Evolutionary conservation across 257 asterid genomes (phyloP).

Genomic region (Solanum virginianum): DNA sequence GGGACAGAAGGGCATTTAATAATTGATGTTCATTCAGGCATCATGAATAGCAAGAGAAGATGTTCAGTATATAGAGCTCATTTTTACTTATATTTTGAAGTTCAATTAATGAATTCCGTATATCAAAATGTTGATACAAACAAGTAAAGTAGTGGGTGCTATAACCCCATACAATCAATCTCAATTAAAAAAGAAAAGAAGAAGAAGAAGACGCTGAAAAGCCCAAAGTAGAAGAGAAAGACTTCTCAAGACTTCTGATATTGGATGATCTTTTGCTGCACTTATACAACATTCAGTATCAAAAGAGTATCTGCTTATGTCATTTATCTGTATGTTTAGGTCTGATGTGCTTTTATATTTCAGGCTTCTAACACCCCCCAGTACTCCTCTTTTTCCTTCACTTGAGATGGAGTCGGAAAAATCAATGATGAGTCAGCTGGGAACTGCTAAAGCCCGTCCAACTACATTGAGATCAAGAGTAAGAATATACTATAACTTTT

Average conservation of each 20-base stretch:
- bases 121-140: not conserved
- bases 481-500: conserved; percentile 19
- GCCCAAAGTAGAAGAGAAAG: not conserved
- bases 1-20: not conserved
- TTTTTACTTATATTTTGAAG: not conserved
- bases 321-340: not conserved
- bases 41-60: not conserved
- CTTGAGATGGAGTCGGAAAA: conserved; percentile 86
- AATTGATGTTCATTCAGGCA: not conserved
- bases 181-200: too few species aligned
- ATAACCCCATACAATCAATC: not conserved
- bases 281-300: not conserved
- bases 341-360: not conserved
- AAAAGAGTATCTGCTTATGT: not conserved
- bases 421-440: conserved; percentile 65
- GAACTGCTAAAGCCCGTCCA: conserved; percentile 78
- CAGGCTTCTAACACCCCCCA: conserved; percentile 99
- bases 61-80: not conserved
- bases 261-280: not conserved
- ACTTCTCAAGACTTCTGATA: not conserved
- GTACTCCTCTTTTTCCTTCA: conserved; percentile 97
- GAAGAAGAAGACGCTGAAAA: not conserved
- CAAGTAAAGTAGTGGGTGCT: not conserved
- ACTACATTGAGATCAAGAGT: conserved; percentile 81
- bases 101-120: not conserved